Conservation (phyloP, 2,329 filamentous ascomycete species). For the Colletotrichum cuscutae region DNA sequence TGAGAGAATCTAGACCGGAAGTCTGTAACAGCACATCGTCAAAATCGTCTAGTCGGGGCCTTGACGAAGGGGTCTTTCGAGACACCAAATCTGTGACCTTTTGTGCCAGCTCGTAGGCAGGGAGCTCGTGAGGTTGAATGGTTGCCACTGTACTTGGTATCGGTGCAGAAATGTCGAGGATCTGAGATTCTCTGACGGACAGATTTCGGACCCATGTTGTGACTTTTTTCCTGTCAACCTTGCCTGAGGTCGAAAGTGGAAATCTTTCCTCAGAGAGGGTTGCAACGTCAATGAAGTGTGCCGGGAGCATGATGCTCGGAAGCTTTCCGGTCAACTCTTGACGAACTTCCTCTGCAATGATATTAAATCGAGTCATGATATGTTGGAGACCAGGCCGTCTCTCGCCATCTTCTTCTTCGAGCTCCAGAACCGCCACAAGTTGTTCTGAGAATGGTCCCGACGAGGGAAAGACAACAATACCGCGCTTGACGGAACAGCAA, state of each 20-base stretch:
- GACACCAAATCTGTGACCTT: neutral
- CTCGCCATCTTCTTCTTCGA: neutral
- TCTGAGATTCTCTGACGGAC: neutral
- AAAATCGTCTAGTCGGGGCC: neutral
- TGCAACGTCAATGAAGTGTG: neutral
- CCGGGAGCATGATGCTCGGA: constrained; percentile 12
- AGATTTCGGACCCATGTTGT: neutral
- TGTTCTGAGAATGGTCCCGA: neutral
- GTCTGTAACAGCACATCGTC: neutral
- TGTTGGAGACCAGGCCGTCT: neutral
- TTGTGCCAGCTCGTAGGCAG: constrained; percentile 11
- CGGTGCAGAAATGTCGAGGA: neutral
- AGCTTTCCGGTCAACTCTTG: neutral
- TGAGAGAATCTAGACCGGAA: constrained; percentile 25
- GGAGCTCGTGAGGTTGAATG: neutral
- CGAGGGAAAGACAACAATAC: constrained; percentile 12
- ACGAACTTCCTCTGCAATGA: neutral
- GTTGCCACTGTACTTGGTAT: accelerated
- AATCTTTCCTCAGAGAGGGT: neutral
- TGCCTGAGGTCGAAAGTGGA: neutral
- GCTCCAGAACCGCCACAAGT: constrained; percentile 13
- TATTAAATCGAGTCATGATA: neutral
- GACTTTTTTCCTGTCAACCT: neutral
- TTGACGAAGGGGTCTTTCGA: neutral
- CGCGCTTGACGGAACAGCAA: neutral